These are phyloP conservation scores for Saccharomycopsis fibuligera DNA, from an alignment of 805 yeast species.

Conservation along the genomic window DNA sequence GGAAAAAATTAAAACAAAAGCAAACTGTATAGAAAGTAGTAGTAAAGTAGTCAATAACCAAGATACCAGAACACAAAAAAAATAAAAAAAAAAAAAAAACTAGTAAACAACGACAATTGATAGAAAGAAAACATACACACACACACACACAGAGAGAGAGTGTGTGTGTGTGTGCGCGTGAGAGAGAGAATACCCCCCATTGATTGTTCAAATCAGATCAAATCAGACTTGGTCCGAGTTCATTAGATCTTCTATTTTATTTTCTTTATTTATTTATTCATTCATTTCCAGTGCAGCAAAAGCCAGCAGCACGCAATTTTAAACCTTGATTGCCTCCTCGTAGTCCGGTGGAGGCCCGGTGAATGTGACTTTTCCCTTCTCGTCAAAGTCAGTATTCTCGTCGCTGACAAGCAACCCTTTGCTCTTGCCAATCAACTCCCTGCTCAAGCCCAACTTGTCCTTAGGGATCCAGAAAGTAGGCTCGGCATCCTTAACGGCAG, in stretches of 20 bases:
- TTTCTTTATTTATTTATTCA: no score
- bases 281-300: no score
- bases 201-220: no score
- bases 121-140: background rate
- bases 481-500: conserved; percentile 47
- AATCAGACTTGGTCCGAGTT: no score
- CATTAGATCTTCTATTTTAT: no score
- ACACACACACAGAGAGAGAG: background rate
- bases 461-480: conserved; percentile 68
- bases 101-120: background rate
- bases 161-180: no score
- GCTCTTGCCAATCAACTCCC: conserved; percentile 50
- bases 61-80: background rate
- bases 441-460: conserved; percentile 63
- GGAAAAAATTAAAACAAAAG: no score
- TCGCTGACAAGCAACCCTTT: conserved; percentile 52
- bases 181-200: no score
- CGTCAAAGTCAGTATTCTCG: conserved; percentile 50
- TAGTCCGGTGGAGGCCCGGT: conserved; percentile 69
- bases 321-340: conserved; percentile 38
- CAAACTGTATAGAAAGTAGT: no score
- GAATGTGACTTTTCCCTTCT: conserved; percentile 46
- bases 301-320: background rate
- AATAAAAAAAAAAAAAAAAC: no score
- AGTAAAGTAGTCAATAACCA: no score